These are phyloP conservation scores for Boletellus sp. DNA, from an alignment of 768 basidiomycete species.

Conservation along the genomic window DNA sequence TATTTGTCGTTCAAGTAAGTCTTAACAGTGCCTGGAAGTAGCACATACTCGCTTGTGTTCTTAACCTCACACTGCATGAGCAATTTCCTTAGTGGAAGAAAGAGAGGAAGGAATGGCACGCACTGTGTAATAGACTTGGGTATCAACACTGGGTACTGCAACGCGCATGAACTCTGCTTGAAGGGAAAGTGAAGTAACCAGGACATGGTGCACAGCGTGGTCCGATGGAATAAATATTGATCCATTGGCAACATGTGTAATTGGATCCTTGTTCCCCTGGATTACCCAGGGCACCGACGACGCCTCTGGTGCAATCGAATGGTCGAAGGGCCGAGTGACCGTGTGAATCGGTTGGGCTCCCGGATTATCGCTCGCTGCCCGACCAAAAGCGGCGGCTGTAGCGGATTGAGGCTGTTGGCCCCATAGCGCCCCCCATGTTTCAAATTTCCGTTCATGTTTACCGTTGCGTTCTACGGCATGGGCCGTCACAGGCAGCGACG, in stretches of 20 bases:
- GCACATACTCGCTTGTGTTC: constrained; percentile 24
- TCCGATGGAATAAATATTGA: constrained; percentile 16
- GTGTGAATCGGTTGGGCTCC: too few species aligned
- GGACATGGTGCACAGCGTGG: constrained; percentile 9
- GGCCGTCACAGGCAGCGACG: too few species aligned
- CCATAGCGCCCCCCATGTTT: too few species aligned
- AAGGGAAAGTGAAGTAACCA: constrained; percentile 22
- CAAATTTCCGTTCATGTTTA: too few species aligned
- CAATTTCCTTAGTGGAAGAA: background rate
- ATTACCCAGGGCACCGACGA: background rate
- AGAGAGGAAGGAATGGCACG: background rate
- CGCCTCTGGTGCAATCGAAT: background rate
- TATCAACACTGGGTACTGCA: constrained; percentile 17
- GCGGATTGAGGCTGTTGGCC: too few species aligned
- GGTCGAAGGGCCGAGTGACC: background rate
- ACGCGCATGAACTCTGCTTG: constrained; percentile 22
- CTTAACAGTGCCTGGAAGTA: constrained; percentile 28
- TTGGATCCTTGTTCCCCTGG: constrained; percentile 16
- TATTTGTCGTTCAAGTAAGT: constrained; percentile 26
- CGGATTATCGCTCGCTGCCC: too few species aligned
- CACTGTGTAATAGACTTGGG: constrained; percentile 21
- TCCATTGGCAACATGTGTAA: constrained; percentile 17
- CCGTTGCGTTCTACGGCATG: too few species aligned
- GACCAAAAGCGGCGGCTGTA: too few species aligned
- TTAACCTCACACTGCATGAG: constrained; percentile 19